Conservation (phyloP, 2,329 filamentous ascomycete species). For the Fusarium globosum region DNA sequence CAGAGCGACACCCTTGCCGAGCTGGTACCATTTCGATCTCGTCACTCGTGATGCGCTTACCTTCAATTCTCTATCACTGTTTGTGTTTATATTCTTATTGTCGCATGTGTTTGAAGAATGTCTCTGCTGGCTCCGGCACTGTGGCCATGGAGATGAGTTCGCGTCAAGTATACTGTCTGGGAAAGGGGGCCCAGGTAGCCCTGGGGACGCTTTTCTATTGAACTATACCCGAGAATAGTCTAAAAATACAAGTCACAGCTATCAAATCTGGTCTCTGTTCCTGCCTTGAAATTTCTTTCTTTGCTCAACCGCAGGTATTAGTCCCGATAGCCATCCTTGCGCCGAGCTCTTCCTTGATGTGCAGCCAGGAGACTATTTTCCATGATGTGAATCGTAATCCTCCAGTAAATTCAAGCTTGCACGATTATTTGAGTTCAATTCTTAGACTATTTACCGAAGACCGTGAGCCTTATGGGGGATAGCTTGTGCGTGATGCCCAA, state of each 20-base stretch:
- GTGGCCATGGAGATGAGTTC: background rate
- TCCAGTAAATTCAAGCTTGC: accelerated
- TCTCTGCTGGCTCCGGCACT: background rate
- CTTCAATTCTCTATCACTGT: background rate
- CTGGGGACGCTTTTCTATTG: too few relatives aligned
- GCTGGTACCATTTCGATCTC: background rate
- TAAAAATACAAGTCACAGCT: too few relatives aligned
- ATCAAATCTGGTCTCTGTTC: background rate
- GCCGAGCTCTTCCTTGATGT: background rate
- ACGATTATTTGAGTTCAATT: accelerated
- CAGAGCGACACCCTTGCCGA: background rate
- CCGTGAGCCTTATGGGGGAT: background rate
- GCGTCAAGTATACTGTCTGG: background rate
- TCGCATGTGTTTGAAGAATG: background rate
- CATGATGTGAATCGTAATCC: background rate
- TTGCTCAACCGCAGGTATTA: background rate
- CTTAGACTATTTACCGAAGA: too few relatives aligned
- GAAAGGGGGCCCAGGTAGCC: background rate
- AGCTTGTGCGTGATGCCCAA: background rate
- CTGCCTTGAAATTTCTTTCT: background rate
- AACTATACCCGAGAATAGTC: background rate
- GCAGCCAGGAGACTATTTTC: background rate
- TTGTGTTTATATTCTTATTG: background rate
- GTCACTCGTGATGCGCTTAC: background rate
- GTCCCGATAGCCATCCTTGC: background rate